Base-by-base conservation (phyloP, 164 flowering plant genomes). In the Akebia trifoliata region DNA sequence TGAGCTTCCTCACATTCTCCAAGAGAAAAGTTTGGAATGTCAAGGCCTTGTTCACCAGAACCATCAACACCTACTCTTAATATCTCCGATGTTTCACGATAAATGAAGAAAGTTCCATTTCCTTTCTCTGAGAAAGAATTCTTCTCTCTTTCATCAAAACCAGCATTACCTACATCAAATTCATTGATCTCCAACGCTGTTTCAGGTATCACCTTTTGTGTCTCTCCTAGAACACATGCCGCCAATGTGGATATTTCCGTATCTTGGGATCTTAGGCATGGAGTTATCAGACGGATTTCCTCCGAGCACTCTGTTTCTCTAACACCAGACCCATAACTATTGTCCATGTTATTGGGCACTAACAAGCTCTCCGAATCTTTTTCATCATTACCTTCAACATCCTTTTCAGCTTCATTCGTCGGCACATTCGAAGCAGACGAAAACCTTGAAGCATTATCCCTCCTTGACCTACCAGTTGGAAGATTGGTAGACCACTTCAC, bases 401-500 rank as follows among this genome's bases (percentile, higher is more conserved):
- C 55, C 36, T 44, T 36, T 54, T 47, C 63, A 32, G 21, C 63
- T 64, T 64, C 59, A n/a, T 57, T 57, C 24, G 38, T 60, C 12
- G 54, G 32, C 14, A 7, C 4, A 54, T 51, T 55, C 4, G 29
- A n/a, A 55, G 50, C 57, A 29, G 64, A 50, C 42, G n/a, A n/a
- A n/a, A 64, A 34, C 49, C 43, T 49, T 12, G 73, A 63, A 30
- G 52, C 45, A 3, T 44, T 61, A 53, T 57, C 69, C 54, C 61
- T 73, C 71, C 50, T 57, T 9, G 43, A 15, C 48, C 61, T 66
- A n/a, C 51, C 38, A 5, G 76, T 65, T 46, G 65, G 56, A 50
- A 86, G 81, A 76, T 74, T 86, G 15, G 98, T 93, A 25, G 95
- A 85, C 98, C 98, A 93, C 46, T 74, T 78, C 49, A 81, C 55